Base-by-base conservation (phyloP, 2,329 filamentous ascomycete genomes). In the Colletotrichum coccodes region DNA sequence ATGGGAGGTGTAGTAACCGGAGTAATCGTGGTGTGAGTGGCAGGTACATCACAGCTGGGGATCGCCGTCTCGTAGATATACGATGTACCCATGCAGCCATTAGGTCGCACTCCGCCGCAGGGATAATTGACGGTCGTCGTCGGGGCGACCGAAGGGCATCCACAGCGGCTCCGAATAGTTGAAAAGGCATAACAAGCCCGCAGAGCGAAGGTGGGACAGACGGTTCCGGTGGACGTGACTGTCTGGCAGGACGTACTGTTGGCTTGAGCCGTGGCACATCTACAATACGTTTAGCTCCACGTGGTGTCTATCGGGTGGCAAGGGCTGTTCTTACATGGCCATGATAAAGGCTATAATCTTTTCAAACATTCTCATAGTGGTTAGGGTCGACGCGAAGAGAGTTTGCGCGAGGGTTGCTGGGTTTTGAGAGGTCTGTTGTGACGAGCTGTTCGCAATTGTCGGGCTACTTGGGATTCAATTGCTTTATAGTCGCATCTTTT, bases 81-180 rank as follows among this genome's bases (percentile, higher is more conserved):
- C 2, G 52, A 54, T 3, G 61, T 71, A 14, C 23, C 9, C 23
- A 42, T 42, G 50, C 73, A 76, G 4, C 49, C 64, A 1, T 52
- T 61, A 21, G 67, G 58, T 46, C 64, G 71, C 0, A 23, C 32
- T 0, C 70, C 72, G 3, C 69, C 65, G 14, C 75, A 77, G 1
- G 75, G 66, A 4, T 69, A 73, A 32, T 68, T 72, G 4, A 62
- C 36, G 6, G 71, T 75, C 5, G 53, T 54, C 3, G 72, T 75
- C 18, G 75, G 63, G 8, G 75, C 60, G 3, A 40, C 42, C 3
- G 63, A 68, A 4, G 76, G 73, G 61, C 76, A 77, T 12, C 68
- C 71, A 57, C 75, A 77, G 3, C 72, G 72, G 12, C 72, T 60
- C 23, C 53, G 57, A 40, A 77, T 64, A 2, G 63, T 62, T 8